A percentile compares a stretch with the other conserved stretches of the same genome.
These are phyloP conservation scores for Starmerella scarabaei DNA, from an alignment of 805 yeast species.

Conservation along the genomic window DNA sequence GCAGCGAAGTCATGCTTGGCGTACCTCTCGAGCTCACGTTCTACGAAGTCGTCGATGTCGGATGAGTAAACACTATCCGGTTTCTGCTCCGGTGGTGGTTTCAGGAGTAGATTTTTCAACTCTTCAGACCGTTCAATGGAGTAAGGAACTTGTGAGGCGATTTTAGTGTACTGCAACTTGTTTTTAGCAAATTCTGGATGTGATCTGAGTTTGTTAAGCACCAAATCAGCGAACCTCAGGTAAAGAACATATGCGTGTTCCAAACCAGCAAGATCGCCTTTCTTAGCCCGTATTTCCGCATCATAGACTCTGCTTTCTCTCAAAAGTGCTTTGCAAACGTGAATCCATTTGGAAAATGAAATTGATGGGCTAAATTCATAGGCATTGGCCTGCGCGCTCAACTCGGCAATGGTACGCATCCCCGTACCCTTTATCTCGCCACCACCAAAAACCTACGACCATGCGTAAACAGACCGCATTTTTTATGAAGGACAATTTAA, in stretches of 20 bases:
- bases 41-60: neutral
- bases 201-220: slow-evolving; percentile 34
- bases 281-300: slow-evolving; percentile 21
- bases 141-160: slow-evolving; percentile 15
- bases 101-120: slow-evolving; percentile 13
- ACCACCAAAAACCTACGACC: too few relatives aligned
- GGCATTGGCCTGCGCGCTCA: slow-evolving; percentile 37
- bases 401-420: slow-evolving; percentile 22
- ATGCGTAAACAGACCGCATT: too few relatives aligned
- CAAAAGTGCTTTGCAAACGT: slow-evolving; percentile 36
- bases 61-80: neutral
- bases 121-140: slow-evolving; percentile 24
- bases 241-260: slow-evolving; percentile 45
- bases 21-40: neutral
- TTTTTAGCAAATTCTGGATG: slow-evolving; percentile 34
- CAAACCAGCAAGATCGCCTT: slow-evolving; percentile 23
- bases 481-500: neutral
- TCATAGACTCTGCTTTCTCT: slow-evolving; percentile 35
- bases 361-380: slow-evolving; percentile 42
- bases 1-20: neutral
- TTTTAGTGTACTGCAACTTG: slow-evolving; percentile 7
- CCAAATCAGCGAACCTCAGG: slow-evolving; percentile 45
- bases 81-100: neutral
- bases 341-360: slow-evolving; percentile 43
- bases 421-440: neutral